phyloP scores from a whole-genome alignment of 495 filamentous ascomycete species.

The Rostrohypoxylon terebratum region DNA sequence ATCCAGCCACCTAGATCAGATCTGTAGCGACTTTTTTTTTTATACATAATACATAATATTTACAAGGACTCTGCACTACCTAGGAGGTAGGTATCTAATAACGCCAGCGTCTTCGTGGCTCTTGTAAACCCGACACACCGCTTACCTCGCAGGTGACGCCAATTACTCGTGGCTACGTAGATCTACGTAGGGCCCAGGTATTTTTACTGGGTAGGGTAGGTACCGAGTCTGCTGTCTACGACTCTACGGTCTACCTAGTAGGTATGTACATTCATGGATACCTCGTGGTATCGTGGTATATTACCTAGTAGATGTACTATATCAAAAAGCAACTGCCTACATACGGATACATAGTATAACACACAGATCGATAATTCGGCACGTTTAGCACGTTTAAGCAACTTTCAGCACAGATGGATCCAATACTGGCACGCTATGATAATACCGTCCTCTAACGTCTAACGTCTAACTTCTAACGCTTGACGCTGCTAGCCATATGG shows the following conservation, averaged over 20 bases:
- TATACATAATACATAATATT: no score
- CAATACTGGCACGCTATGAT: background rate
- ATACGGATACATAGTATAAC: no score
- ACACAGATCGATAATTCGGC: background rate
- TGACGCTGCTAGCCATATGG: background rate
- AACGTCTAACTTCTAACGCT: background rate
- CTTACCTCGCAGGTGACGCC: conserved; percentile 1
- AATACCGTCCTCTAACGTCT: background rate
- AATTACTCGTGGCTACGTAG: background rate
- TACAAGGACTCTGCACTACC: background rate
- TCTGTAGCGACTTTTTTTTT: background rate
- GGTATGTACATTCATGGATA: background rate
- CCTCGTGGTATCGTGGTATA: no score
- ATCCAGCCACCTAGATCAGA: background rate
- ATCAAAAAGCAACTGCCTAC: background rate
- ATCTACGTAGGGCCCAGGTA: background rate
- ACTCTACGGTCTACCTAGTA: background rate
- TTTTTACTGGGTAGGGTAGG: background rate
- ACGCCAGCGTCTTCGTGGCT: background rate
- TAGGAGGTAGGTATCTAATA: no score
- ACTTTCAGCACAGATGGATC: no score
- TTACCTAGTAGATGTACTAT: no score
- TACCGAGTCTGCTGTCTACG: background rate
- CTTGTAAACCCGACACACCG: conserved; percentile 14
- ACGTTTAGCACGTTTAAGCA: background rate